Percentiles rank a stretch among this genome's conserved stretches.
phyloP scores from a whole-genome alignment of 306 rosid species.

The Cicer arietinum region DNA sequence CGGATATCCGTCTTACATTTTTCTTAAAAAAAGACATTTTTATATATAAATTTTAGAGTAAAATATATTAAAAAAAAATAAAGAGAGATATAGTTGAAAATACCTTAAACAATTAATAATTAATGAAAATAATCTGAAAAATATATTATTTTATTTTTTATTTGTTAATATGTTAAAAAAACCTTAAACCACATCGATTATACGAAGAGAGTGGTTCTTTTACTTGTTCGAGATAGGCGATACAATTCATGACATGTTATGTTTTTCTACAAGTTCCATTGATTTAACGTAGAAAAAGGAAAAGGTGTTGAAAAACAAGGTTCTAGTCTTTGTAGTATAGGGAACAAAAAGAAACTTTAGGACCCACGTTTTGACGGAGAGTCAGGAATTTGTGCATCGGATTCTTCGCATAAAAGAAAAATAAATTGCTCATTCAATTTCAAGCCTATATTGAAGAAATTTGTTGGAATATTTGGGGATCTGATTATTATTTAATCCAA shows the following conservation, averaged over 20 bases:
- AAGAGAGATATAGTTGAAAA: too few relatives aligned
- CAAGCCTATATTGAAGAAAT: constrained; percentile 32
- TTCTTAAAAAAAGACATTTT: too few relatives aligned
- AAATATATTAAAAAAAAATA: too few relatives aligned
- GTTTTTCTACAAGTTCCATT: constrained; percentile 7
- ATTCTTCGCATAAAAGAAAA: constrained; percentile 43
- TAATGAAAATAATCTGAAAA: too few relatives aligned
- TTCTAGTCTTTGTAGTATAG: background rate
- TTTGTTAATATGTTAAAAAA: too few relatives aligned
- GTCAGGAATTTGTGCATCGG: constrained; percentile 56
- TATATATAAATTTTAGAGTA: too few relatives aligned
- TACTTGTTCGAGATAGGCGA: background rate
- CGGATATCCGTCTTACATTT: too few relatives aligned
- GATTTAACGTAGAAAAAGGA: background rate
- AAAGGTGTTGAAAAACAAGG: constrained; percentile 12
- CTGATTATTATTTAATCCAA: constrained; percentile 28
- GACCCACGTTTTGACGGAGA: constrained; percentile 64
- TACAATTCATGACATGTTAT: background rate
- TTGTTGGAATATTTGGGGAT: constrained; percentile 60
- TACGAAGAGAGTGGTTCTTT: too few relatives aligned
- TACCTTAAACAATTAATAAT: too few relatives aligned
- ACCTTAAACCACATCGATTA: too few relatives aligned
- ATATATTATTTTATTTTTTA: too few relatives aligned
- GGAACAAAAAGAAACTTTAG: constrained; percentile 49
- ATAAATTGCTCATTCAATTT: constrained; percentile 3